A percentile compares a stretch with the other conserved stretches of the same genome.
Conservation (phyloP, 78 protist species). For the Tieghemostelium lacteum region DNA sequence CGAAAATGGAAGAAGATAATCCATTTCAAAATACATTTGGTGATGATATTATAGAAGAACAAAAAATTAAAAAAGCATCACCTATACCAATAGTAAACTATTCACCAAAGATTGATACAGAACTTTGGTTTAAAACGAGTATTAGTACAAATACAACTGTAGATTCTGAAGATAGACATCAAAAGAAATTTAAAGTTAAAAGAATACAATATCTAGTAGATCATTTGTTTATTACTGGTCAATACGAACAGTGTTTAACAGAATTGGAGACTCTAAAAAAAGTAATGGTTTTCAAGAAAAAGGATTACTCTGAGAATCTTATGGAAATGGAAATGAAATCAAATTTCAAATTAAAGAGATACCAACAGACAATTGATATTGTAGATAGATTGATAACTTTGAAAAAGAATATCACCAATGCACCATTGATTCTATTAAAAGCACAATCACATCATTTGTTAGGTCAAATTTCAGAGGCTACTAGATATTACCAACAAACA, state of each 20-base stretch:
- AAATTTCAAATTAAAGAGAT: not conserved
- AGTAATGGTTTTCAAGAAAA: slow-evolving; percentile 8
- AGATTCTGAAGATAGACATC: too few relatives aligned
- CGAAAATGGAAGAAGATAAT: not conserved
- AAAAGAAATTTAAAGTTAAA: slow-evolving; percentile 8
- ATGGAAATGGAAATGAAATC: slow-evolving; percentile 50
- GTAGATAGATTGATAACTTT: not conserved
- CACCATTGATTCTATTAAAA: not conserved
- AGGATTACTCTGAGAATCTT: slow-evolving; percentile 17
- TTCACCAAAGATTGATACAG: not conserved
- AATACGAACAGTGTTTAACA: slow-evolving; percentile 19
- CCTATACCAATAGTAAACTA: not conserved
- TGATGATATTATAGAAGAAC: not conserved
- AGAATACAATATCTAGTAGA: slow-evolving; percentile 10
- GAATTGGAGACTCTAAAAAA: not conserved
- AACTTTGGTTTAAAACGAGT: too few relatives aligned
- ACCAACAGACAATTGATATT: not conserved
- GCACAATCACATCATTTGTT: slow-evolving; percentile 27
- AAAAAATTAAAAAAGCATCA: slow-evolving; percentile 1
- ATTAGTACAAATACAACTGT: too few relatives aligned
- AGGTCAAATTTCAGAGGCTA: not conserved
- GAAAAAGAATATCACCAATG: not conserved
- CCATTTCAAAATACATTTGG: not conserved
- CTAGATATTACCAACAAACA: slow-evolving; percentile 11
- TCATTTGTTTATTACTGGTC: slow-evolving; percentile 5